These are phyloP conservation scores for Tylopilus sp. DNA, from an alignment of 768 basidiomycete genomes.

Conservation along the genomic window DNA sequence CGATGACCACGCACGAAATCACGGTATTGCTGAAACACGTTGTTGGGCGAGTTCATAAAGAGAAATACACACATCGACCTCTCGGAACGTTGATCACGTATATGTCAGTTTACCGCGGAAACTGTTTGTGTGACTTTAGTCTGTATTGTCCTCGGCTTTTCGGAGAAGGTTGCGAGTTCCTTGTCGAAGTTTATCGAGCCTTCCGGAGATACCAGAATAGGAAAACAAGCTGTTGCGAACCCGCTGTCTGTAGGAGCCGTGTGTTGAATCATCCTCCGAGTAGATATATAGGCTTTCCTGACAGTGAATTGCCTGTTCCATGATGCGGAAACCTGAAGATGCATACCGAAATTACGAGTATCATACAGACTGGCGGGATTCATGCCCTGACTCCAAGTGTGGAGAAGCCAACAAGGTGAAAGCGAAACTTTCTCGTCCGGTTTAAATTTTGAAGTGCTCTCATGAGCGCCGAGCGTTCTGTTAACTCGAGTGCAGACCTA, in stretches of 20 bases:
- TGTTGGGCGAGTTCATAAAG: slow-evolving; percentile 8
- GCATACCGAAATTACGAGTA: slow-evolving; percentile 61
- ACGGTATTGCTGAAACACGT: slow-evolving; percentile 34
- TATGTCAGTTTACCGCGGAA: slow-evolving; percentile 26
- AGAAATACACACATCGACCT: not conserved
- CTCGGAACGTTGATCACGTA: not conserved
- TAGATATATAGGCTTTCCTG: slow-evolving; percentile 46
- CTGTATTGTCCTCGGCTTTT: slow-evolving; percentile 47
- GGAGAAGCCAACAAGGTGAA: too few species aligned
- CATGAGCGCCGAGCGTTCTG: too few species aligned
- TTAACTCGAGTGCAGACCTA: too few species aligned
- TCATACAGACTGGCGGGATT: slow-evolving; percentile 73
- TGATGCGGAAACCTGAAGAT: not conserved
- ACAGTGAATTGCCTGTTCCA: slow-evolving; percentile 40
- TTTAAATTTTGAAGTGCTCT: too few species aligned
- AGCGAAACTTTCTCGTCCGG: too few species aligned
- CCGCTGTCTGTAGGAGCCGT: slow-evolving; percentile 36
- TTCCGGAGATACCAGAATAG: slow-evolving; percentile 32
- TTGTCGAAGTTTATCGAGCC: slow-evolving; percentile 69
- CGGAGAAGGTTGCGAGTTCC: slow-evolving; percentile 42
- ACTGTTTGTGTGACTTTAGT: slow-evolving; percentile 33
- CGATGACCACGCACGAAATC: slow-evolving; percentile 34
- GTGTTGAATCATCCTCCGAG: slow-evolving; percentile 37
- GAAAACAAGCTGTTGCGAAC: not conserved
- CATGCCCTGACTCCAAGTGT: too few species aligned